Conservation (phyloP, 371 early-diverging fungal genomes). For the Basidiobolus meristosporus region DNA sequence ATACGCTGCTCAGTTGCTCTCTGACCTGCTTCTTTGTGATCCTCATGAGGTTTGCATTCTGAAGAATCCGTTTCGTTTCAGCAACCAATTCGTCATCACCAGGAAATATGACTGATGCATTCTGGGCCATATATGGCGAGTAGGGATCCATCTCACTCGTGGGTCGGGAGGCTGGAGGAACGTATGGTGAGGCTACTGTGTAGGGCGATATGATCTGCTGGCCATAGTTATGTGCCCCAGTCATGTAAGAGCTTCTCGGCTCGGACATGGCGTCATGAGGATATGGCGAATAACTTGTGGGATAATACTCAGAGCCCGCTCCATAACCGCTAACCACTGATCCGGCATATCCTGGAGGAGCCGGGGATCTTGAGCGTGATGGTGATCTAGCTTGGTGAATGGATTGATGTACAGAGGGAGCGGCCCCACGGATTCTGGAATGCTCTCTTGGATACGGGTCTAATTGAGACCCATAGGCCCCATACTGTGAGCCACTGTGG, state of each 20-base stretch:
- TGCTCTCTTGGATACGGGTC: neutral
- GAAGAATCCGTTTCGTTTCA: slow-evolving; percentile 61
- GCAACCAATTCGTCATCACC: slow-evolving; percentile 63
- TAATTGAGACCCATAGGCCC: neutral
- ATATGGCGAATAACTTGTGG: neutral
- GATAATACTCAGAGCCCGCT: neutral
- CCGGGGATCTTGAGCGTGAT: too few relatives aligned
- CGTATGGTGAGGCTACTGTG: neutral
- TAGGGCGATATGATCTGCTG: neutral
- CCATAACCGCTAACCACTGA: neutral
- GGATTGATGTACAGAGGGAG: neutral
- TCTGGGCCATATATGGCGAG: neutral
- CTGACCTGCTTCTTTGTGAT: slow-evolving; percentile 76
- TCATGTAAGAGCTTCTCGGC: too few relatives aligned
- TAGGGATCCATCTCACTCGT: slow-evolving; percentile 1
- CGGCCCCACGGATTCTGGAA: neutral
- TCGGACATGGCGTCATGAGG: too few relatives aligned
- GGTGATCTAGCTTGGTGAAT: neutral
- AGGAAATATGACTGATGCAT: slow-evolving; percentile 13
- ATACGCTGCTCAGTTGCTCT: slow-evolving; percentile 48
- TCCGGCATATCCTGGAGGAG: neutral
- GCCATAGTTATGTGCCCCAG: neutral
- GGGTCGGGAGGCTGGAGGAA: neutral
- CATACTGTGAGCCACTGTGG: neutral
- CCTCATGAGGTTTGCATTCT: slow-evolving; percentile 56